These are phyloP conservation scores for Botrytis fragariae DNA, from an alignment of 2,329 filamentous ascomycete genomes.

Conservation along the genomic window DNA sequence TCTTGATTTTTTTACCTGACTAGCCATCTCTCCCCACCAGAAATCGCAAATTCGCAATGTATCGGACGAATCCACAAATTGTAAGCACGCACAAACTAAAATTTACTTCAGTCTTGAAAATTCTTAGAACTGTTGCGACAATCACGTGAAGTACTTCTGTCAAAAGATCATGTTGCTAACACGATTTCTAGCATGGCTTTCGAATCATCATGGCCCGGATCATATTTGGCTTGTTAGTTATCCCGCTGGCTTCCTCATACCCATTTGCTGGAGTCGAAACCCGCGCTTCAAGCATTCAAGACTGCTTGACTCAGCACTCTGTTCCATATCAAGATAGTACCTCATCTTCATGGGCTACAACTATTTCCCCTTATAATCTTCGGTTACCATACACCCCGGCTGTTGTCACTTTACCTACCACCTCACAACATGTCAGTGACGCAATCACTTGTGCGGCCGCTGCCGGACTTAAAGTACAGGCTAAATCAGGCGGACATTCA, in stretches of 20 bases:
- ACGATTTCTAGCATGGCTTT: not conserved
- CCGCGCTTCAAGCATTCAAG: slow-evolving; percentile 15
- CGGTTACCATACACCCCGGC: slow-evolving; percentile 27
- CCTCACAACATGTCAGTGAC: slow-evolving; percentile 42
- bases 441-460: slow-evolving; percentile 48
- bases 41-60: not conserved
- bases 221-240: not conserved
- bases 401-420: slow-evolving; percentile 29
- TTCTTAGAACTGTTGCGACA: not conserved
- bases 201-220: not conserved
- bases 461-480: slow-evolving; percentile 47
- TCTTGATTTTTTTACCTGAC: not conserved
- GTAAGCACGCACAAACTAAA: slow-evolving; percentile 4
- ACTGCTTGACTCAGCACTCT: slow-evolving; percentile 22
- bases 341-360: slow-evolving; percentile 25
- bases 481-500: slow-evolving; percentile 55
- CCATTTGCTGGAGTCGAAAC: not conserved
- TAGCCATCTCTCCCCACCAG: not conserved
- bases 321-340: slow-evolving; percentile 23
- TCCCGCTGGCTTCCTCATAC: slow-evolving; percentile 8
- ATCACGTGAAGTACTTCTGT: not conserved
- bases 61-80: slow-evolving; percentile 1
- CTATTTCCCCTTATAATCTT: slow-evolving; percentile 31
- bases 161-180: slow-evolving; percentile 2
- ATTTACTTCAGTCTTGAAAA: not conserved